Evolutionary conservation across 1,284 basidiomycete genomes (phyloP).

Genomic region (Ceratobasidium sp.): DNA sequence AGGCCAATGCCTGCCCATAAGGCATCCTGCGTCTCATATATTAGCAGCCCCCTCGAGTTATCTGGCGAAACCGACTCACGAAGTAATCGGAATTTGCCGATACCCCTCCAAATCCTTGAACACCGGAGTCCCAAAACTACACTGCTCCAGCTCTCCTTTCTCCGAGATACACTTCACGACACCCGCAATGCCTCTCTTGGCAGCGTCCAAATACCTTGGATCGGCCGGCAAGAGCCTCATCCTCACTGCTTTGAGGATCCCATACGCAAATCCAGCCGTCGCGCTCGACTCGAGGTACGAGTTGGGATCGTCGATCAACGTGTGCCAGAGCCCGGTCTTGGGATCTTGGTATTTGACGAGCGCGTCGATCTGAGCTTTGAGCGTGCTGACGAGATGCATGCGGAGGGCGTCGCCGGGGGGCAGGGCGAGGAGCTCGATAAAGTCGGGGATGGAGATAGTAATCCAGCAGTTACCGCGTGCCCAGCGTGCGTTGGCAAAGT

Average conservation of each 20-base stretch:
- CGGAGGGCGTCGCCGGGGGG: conserved; percentile 61
- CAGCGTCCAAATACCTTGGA: conserved; percentile 60
- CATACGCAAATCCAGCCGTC: conserved; percentile 71
- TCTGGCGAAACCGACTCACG: conserved; percentile 9
- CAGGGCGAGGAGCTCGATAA: conserved; percentile 65
- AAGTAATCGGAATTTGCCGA: conserved; percentile 65
- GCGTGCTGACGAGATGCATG: conserved; percentile 61
- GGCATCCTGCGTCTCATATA: conserved; percentile 61
- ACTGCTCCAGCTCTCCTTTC: conserved; percentile 65
- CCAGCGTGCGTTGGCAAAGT: conserved; percentile 68
- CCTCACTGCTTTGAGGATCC: conserved; percentile 67
- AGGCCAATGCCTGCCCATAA: conserved; percentile 70
- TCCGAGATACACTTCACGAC: conserved; percentile 66
- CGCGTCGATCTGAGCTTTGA: conserved; percentile 66
- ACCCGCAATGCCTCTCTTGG: conserved; percentile 64
- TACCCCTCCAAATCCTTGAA: conserved; percentile 67
- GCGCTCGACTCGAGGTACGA: conserved; percentile 71
- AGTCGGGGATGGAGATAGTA: conserved; percentile 70
- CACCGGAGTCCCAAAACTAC: conserved; percentile 70
- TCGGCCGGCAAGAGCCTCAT: conserved; percentile 61
- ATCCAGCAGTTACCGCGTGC: conserved; percentile 75
- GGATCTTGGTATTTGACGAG: conserved; percentile 64
- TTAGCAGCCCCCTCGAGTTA: background rate
- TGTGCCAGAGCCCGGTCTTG: conserved; percentile 69
- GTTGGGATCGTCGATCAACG: conserved; percentile 66